Evolutionary conservation across 495 filamentous ascomycete species (phyloP).

Genomic region (Amniculicola lignicola): DNA sequence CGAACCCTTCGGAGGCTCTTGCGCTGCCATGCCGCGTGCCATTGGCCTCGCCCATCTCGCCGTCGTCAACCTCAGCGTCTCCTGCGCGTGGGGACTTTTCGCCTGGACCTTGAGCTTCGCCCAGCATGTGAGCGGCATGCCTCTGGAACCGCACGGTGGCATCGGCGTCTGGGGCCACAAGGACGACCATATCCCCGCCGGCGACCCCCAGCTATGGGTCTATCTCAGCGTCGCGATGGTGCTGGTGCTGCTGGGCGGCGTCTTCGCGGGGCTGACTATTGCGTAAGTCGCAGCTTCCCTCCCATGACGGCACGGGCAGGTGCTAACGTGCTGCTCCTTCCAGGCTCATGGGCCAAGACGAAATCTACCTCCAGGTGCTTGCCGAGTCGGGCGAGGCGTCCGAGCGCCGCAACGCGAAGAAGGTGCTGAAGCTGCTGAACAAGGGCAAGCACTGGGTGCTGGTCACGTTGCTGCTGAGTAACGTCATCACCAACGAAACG

Average conservation of each 20-base stretch:
- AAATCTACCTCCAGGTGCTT: constrained; percentile 95
- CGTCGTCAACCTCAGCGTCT: neutral
- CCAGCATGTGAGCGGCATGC: too few species aligned
- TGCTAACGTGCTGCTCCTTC: constrained; percentile 5
- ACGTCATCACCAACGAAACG: constrained; percentile 98
- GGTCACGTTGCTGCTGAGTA: constrained; percentile 87
- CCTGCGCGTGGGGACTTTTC: too few species aligned
- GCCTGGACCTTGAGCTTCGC: too few species aligned
- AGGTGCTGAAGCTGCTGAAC: constrained; percentile 75
- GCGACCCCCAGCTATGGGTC: too few species aligned
- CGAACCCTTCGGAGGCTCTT: neutral
- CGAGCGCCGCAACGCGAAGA: constrained; percentile 77
- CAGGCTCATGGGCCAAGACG: constrained; percentile 81
- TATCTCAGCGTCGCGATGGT: constrained; percentile 66
- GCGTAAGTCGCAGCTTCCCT: constrained; percentile 50
- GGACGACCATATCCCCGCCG: too few species aligned
- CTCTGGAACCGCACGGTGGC: too few species aligned
- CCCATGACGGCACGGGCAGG: neutral
- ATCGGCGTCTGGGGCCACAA: too few species aligned
- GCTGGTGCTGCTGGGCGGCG: constrained; percentile 81
- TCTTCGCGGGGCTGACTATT: constrained; percentile 96
- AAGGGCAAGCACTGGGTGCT: constrained; percentile 98
- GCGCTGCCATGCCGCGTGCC: constrained; percentile 21
- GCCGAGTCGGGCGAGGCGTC: constrained; percentile 73
- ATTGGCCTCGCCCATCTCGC: constrained; percentile 5